Evolutionary conservation across 2,329 filamentous ascomycete genomes (phyloP).

Genomic region (Bretziella fagacearum): DNA sequence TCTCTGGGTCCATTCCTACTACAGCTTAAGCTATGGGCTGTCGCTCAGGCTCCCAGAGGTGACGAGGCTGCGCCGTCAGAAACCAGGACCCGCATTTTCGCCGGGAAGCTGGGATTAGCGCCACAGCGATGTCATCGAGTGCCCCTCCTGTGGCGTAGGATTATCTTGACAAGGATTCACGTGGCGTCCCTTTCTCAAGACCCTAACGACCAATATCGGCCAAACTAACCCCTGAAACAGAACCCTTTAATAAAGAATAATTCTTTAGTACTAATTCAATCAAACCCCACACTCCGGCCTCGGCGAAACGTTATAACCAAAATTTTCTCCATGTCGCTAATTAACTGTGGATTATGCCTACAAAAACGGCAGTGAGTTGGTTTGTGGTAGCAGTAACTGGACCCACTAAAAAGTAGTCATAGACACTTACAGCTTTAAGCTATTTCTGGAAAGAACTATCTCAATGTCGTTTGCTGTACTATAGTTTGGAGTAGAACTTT

Average conservation of each 20-base stretch:
- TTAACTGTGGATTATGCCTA: not conserved
- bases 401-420: constrained; percentile 5
- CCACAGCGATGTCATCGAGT: constrained; percentile 9
- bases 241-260: too few species aligned
- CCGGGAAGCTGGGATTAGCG: not conserved
- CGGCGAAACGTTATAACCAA: constrained; percentile 2
- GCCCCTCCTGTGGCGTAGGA: constrained; percentile 8
- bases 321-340: not conserved
- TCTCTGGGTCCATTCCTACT: not conserved
- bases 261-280: not conserved
- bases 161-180: too few species aligned
- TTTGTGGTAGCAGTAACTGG: not conserved
- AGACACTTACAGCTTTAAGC: constrained; percentile 11
- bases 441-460: constrained; percentile 5
- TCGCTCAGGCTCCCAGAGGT: constrained; percentile 12
- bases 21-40: not conserved
- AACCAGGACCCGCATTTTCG: constrained; percentile 4
- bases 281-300: constrained; percentile 6
- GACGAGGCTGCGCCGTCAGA: constrained; percentile 11
- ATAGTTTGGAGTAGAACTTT: too few species aligned
- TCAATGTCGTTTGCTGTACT: not conserved
- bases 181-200: not conserved
- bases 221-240: not conserved
- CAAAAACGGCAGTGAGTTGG: constrained; percentile 1
- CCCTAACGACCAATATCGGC: not conserved